Evolutionary conservation across 805 yeast genomes (phyloP), one percentile per base, ranked within the genome.

Genomic region (Debaryomyces prosopidis): DNA sequence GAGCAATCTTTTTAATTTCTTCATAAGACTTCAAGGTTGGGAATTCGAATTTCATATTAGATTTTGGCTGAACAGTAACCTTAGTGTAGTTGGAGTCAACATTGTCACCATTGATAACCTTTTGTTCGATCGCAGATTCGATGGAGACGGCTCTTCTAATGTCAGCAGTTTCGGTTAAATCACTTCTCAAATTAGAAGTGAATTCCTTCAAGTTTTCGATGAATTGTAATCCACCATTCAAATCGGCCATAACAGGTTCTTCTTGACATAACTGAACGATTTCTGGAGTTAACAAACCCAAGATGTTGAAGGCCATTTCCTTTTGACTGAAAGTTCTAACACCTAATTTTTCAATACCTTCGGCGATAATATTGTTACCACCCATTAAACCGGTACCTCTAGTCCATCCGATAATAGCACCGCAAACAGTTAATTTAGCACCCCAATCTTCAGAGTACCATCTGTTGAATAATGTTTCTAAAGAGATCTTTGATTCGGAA

Each of bases 351-450:
- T 94, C 99, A 63, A 94, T 88, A 57, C 97, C 97, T 74, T 91
- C 97, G 50, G 99, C 97, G 68, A 94, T 89, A 66, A 89, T 86
- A 76, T 94, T 94, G 80, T 94, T 94, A 58, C 85, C 97, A 62
- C 90, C 80, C 99, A 94, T 94, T 65, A 94, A 84, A 64, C 99
- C 99, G 48, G 99, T 94, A 71, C 99, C 99, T 80, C 99, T 89
- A 53, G 99, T 94, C 99, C 99, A 94, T 67, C 99, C 99, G 69
- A 94, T 94, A 55, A 94, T 81, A 38, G 99, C 97, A 78, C 99
- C 99, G 71, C 97, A 91, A 49, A 94, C 77, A 48, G 98, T 94
- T 74, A 94, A 83, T 76, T 88, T 94, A 54, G 87, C 76, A 38
- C 86, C 84, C 99, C 99, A 94, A 48, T 90, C 87, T 78, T 94